Conservation (phyloP, 352 stramenopile species). For the Phytophthora sp. region DNA sequence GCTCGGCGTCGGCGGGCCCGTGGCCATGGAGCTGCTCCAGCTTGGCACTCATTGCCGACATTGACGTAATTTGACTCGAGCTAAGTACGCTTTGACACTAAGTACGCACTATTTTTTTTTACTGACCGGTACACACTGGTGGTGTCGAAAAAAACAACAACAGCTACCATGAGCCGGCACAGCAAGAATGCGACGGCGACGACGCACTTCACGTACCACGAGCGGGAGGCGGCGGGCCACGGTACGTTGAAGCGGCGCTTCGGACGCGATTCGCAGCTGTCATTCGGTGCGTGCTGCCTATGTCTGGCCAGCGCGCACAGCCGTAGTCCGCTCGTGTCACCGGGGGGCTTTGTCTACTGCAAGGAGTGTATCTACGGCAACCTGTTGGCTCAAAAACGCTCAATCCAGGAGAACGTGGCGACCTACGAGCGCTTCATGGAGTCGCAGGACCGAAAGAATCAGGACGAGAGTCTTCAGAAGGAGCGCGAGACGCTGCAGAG, state of each 20-base stretch:
- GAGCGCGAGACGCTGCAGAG: slow-evolving; percentile 62
- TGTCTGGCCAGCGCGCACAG: slow-evolving; percentile 66
- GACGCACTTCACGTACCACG: slow-evolving; percentile 89
- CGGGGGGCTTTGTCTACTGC: slow-evolving; percentile 80
- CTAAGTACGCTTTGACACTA: too few relatives aligned
- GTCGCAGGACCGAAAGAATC: slow-evolving; percentile 47
- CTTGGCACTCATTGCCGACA: not conserved
- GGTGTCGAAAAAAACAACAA: not conserved
- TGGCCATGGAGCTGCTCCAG: too few relatives aligned
- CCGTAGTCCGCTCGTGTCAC: slow-evolving; percentile 72
- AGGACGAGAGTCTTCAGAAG: slow-evolving; percentile 53
- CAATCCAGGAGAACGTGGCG: slow-evolving; percentile 73
- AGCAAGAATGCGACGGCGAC: slow-evolving; percentile 90
- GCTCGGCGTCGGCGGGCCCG: slow-evolving; percentile 31
- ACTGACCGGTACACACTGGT: too few relatives aligned
- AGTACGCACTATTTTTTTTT: too few relatives aligned
- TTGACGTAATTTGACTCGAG: too few relatives aligned
- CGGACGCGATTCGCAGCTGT: slow-evolving; percentile 78
- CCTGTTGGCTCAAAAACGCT: slow-evolving; percentile 80
- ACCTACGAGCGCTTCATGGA: slow-evolving; percentile 74
- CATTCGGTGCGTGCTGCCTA: slow-evolving; percentile 81
- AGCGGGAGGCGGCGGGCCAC: slow-evolving; percentile 75
- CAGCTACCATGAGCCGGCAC: slow-evolving; percentile 74
- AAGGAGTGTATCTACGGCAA: slow-evolving; percentile 91
- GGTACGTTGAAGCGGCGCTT: slow-evolving; percentile 86